A percentile compares a stretch with the other conserved stretches of the same genome.
Conservation (phyloP, 1,284 basidiomycete species). For the Puccinia horiana region DNA sequence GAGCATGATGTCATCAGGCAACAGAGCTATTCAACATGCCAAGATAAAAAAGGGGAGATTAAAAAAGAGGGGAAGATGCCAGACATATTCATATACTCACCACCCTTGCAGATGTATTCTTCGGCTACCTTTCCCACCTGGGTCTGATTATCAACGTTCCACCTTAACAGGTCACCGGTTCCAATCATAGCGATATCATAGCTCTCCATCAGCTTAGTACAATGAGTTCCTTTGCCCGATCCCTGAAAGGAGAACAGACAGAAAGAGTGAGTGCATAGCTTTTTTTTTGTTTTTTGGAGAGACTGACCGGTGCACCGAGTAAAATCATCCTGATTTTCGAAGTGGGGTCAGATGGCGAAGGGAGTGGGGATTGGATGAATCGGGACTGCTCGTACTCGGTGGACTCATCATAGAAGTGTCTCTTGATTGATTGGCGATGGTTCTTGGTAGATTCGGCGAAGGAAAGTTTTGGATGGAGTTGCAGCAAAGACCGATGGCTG, state of each 20-base stretch:
- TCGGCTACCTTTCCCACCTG: constrained; percentile 72
- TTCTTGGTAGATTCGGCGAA: neutral
- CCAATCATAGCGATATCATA: constrained; percentile 67
- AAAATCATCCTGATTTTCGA: constrained; percentile 32
- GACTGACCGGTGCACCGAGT: constrained; percentile 24
- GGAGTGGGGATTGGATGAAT: constrained; percentile 3
- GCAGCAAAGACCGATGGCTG: neutral
- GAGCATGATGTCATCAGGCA: constrained; percentile 77
- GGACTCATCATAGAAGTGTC: constrained; percentile 18
- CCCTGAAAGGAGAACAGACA: constrained; percentile 50
- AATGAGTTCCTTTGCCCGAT: constrained; percentile 65
- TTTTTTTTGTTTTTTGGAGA: neutral
- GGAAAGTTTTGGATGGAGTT: neutral
- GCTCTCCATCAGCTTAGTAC: constrained; percentile 36
- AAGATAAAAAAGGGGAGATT: neutral
- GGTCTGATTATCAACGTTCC: constrained; percentile 75
- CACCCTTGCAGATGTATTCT: constrained; percentile 72
- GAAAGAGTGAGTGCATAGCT: neutral
- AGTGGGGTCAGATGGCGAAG: neutral
- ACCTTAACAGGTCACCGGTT: constrained; percentile 76
- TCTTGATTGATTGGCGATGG: neutral
- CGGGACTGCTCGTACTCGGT: neutral
- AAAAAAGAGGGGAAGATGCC: neutral
- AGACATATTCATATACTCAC: constrained; percentile 51
- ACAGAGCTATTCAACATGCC: constrained; percentile 60